phyloP scores from a whole-genome alignment of 2,329 filamentous ascomycete species.

The Nemania sp. region DNA sequence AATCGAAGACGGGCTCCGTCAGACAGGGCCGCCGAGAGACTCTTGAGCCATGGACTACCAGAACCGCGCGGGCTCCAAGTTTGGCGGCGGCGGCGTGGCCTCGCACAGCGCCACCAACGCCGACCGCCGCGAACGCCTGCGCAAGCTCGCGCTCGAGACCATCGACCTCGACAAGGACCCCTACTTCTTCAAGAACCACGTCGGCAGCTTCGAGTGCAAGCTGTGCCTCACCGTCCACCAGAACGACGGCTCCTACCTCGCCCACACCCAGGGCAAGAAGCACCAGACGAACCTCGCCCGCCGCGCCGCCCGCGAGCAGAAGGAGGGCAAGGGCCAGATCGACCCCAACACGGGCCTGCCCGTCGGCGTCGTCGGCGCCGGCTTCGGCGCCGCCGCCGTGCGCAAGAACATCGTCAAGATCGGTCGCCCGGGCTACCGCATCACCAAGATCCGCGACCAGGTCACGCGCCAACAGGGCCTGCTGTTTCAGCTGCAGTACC shows the following conservation, averaged over 20 bases:
- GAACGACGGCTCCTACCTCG: conserved; percentile 98
- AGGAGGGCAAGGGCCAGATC: conserved; percentile 76
- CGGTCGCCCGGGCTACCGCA: conserved; percentile 93
- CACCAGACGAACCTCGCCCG: conserved; percentile 98
- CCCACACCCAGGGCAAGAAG: conserved; percentile 97
- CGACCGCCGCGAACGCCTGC: conserved; percentile 93
- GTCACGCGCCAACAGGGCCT: conserved; percentile 86
- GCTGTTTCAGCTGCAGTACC: conserved; percentile 95
- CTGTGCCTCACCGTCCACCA: conserved; percentile 97
- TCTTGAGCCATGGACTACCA: conserved; percentile 69
- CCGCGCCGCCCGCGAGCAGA: conserved; percentile 92
- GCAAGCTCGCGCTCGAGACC: conserved; percentile 96
- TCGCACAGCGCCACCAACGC: conserved; percentile 93
- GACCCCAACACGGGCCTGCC: conserved; percentile 72
- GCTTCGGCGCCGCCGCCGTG: conserved; percentile 63
- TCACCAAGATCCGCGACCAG: conserved; percentile 92
- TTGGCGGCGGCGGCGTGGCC: conserved; percentile 95
- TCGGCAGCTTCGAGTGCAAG: conserved; percentile 96
- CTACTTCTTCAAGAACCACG: conserved; percentile 99
- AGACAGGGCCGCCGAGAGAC: too few relatives aligned
- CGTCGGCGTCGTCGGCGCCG: conserved; percentile 75
- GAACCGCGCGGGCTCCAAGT: conserved; percentile 96
- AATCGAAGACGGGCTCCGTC: too few relatives aligned
- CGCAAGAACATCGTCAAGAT: conserved; percentile 91
- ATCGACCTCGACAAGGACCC: conserved; percentile 99